Evolutionary conservation across 805 yeast species (phyloP).

Genomic region (Candida ficus): DNA sequence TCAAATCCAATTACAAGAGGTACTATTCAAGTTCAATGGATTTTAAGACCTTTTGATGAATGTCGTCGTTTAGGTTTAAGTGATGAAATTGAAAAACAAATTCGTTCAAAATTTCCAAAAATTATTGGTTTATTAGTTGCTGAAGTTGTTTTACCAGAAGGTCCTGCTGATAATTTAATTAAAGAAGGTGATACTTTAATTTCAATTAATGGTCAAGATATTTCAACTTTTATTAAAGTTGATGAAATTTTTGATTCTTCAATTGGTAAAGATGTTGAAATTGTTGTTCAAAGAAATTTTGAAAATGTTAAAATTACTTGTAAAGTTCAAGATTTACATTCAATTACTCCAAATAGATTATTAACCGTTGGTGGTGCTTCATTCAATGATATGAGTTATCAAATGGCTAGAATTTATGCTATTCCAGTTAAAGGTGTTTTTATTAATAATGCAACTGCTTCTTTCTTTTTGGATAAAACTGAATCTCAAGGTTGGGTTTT

Average conservation of each 20-base stretch:
- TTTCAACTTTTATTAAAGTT: slow-evolving; percentile 70
- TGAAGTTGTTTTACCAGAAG: slow-evolving; percentile 73
- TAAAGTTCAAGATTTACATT: slow-evolving; percentile 68
- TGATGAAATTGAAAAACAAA: slow-evolving; percentile 61
- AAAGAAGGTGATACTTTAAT: slow-evolving; percentile 85
- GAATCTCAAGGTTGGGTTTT: slow-evolving; percentile 77
- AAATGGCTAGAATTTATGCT: slow-evolving; percentile 79
- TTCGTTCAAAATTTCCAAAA: slow-evolving; percentile 65
- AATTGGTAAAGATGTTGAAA: slow-evolving; percentile 52
- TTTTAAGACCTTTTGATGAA: slow-evolving; percentile 80
- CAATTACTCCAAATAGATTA: slow-evolving; percentile 76
- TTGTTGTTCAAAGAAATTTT: slow-evolving; percentile 74
- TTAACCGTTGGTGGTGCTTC: slow-evolving; percentile 84
- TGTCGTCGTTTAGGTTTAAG: slow-evolving; percentile 84
- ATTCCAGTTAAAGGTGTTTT: slow-evolving; percentile 84
- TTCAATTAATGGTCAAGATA: slow-evolving; percentile 58
- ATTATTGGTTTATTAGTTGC: slow-evolving; percentile 81
- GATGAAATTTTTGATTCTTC: slow-evolving; percentile 75
- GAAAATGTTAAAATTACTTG: slow-evolving; percentile 44
- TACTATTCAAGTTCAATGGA: slow-evolving; percentile 89
- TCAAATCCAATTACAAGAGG: slow-evolving; percentile 70
- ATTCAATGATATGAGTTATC: slow-evolving; percentile 81
- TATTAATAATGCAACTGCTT: slow-evolving; percentile 70
- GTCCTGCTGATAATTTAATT: slow-evolving; percentile 70
- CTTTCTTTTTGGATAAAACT: slow-evolving; percentile 54